These are phyloP conservation scores for Candolleomyces efflorescens DNA, from an alignment of 768 basidiomycete species.

Conservation along the genomic window DNA sequence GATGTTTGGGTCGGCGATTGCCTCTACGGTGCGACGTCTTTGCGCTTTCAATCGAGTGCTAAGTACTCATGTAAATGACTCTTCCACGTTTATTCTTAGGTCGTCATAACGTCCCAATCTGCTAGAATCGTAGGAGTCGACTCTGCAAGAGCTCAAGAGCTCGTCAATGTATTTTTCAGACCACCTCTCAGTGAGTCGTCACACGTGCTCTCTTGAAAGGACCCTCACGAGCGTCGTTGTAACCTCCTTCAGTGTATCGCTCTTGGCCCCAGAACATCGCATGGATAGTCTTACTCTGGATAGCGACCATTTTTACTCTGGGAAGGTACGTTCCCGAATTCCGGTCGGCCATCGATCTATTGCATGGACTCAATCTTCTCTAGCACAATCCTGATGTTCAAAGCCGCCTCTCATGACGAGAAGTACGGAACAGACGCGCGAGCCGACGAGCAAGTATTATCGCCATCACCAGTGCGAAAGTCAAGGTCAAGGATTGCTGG, in stretches of 20 bases:
- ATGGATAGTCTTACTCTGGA: conserved; percentile 29
- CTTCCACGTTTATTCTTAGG: conserved; percentile 12
- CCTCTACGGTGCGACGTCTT: conserved; percentile 25
- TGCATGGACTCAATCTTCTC: too few species aligned
- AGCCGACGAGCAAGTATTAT: too few species aligned
- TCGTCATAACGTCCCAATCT: conserved; percentile 22
- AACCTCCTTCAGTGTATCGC: conserved; percentile 19
- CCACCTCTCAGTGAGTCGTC: conserved; percentile 23
- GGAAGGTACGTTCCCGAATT: conserved; percentile 21
- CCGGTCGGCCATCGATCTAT: too few species aligned
- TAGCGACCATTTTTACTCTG: conserved; percentile 23
- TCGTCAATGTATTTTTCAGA: conserved; percentile 17
- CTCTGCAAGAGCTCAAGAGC: conserved; percentile 10
- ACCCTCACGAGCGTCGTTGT: background rate
- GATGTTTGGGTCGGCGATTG: conserved; percentile 22
- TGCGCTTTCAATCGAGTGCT: background rate
- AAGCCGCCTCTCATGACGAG: too few species aligned
- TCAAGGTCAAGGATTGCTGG: too few species aligned
- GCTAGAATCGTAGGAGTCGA: conserved; percentile 23
- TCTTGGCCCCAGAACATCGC: conserved; percentile 26
- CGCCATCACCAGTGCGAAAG: too few species aligned
- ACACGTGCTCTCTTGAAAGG: background rate
- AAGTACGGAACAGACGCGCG: too few species aligned
- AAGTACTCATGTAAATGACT: too few species aligned
- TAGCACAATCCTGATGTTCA: too few species aligned